Base-by-base conservation (phyloP, 768 basidiomycete species). In the Tylopilus subfusipes region DNA sequence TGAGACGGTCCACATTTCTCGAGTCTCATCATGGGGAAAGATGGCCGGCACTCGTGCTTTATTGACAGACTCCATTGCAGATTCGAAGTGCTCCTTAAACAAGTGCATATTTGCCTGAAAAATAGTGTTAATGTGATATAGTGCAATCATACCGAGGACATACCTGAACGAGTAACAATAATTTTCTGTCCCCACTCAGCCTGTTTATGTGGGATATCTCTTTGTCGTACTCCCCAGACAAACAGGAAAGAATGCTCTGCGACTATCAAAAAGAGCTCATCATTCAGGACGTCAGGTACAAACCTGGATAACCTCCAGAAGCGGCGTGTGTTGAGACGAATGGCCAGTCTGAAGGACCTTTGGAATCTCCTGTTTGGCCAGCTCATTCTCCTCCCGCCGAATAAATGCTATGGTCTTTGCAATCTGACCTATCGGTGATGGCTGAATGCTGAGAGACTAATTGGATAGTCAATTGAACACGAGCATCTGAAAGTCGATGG, bases 61-160 rank as follows among this genome's bases (percentile, higher is more conserved):
- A 11, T 39, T 21, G 18, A 57, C 52, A 16, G 60, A 61, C 12
- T 43, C 24, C 50, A 42, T 54, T 24, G 55, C 60, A 16, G 5
- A 13, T 1, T 58, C 52, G 30, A 62, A 62, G 1, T 40, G 11
- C 6, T 39, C 3, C 31, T 49, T 4, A 3, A n/a, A 36, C 25
- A 62, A 29, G 50, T 62, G 42, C 50, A 62, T 54, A 19, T 62
- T 62, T 43, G 60, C 55, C 60, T 62, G 11, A 39, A 39, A 16
- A 22, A 21, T 8, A 13, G 9, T 7, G 14, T 24, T 14, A 12
- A 48, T 14, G 22, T 6, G 21, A 14, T 6, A 27, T 3, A n/a
- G 2, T 5, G 8, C 11, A 11, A 33, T 7, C 12, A 22, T 16
- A 31, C 36, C 16, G 10, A 21, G 5, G 5, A 19, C 55, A 42